Percentiles rank a stretch among this genome's conserved stretches.
Evolutionary conservation across 2,329 filamentous ascomycete genomes (phyloP).

Genomic region (Sporothrix inflata): DNA sequence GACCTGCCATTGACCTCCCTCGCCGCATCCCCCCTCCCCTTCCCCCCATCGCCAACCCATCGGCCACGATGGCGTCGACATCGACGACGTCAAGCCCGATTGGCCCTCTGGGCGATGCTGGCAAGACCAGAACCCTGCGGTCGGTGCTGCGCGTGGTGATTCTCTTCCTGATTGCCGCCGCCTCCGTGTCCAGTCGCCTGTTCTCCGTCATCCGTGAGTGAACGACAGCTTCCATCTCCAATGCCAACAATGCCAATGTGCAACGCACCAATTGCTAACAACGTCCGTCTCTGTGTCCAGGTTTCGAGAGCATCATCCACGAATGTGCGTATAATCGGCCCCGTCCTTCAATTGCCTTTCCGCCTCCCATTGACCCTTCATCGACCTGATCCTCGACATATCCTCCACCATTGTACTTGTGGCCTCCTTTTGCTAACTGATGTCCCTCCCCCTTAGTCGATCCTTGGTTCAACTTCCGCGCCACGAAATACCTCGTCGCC

Average conservation of each 20-base stretch:
- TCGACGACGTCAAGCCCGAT: conserved; percentile 41
- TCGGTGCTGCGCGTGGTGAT: conserved; percentile 88
- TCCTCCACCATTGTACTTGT: not conserved
- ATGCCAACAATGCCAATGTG: not conserved
- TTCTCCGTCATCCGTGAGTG: conserved; percentile 96
- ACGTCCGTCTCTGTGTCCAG: conserved; percentile 47
- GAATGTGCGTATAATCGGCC: conserved; percentile 73
- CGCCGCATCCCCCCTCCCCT: conserved; percentile 1
- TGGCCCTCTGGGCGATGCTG: conserved; percentile 72
- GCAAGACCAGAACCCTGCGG: conserved; percentile 78
- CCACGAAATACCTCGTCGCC: conserved; percentile 94
- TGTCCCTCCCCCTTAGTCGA: conserved; percentile 68
- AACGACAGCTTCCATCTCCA: not conserved
- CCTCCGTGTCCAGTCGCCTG: conserved; percentile 87
- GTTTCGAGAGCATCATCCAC: conserved; percentile 99
- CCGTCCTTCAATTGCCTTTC: conserved; percentile 31
- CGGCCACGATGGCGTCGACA: conserved; percentile 50
- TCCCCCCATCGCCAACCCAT: conserved; percentile 13
- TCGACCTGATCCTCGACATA: not conserved
- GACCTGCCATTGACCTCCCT: conserved; percentile 11
- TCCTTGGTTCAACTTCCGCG: conserved; percentile 99
- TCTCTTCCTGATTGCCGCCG: conserved; percentile 85
- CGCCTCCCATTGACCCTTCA: not conserved
- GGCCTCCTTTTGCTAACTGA: conserved; percentile 36
- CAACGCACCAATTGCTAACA: conserved; percentile 18